These are phyloP conservation scores for Noccaea caerulescens DNA, from an alignment of 345 rosid species.

Conservation along the genomic window DNA sequence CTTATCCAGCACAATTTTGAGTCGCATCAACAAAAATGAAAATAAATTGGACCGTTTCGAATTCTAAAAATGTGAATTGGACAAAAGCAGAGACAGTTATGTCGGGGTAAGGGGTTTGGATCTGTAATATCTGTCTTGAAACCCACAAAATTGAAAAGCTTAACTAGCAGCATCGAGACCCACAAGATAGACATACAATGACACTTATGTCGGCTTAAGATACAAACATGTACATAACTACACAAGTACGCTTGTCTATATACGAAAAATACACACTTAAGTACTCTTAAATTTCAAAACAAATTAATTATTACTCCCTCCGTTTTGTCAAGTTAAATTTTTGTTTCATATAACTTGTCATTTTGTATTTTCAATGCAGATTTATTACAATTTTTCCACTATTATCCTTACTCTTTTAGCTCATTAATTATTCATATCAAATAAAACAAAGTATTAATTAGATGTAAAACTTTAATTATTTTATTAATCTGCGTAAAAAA, in stretches of 20 bases:
- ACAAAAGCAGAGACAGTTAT: conserved; percentile 24
- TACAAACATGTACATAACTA: background rate
- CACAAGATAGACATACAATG: conserved; percentile 28
- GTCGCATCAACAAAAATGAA: conserved; percentile 1
- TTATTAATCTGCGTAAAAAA: too few relatives aligned
- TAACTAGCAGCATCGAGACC: conserved; percentile 39
- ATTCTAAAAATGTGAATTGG: conserved; percentile 15
- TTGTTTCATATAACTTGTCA: too few relatives aligned
- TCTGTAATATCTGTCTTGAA: conserved; percentile 33
- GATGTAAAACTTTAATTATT: too few relatives aligned
- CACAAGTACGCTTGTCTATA: conserved; percentile 1
- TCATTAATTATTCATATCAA: too few relatives aligned
- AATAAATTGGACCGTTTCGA: conserved; percentile 16
- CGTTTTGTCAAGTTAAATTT: too few relatives aligned
- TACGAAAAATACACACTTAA: background rate
- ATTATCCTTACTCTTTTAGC: too few relatives aligned
- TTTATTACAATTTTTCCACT: too few relatives aligned
- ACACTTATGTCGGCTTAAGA: conserved; percentile 26
- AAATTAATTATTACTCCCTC: too few relatives aligned
- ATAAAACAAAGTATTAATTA: too few relatives aligned
- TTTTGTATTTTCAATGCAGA: too few relatives aligned
- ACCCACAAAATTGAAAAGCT: conserved; percentile 11
- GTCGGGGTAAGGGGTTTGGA: conserved; percentile 39
- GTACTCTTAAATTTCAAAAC: too few relatives aligned
- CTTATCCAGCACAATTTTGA: conserved; percentile 3